phyloP scores from a whole-genome alignment of 2,329 filamentous ascomycete genomes.

The Orbilia brochopaga region DNA sequence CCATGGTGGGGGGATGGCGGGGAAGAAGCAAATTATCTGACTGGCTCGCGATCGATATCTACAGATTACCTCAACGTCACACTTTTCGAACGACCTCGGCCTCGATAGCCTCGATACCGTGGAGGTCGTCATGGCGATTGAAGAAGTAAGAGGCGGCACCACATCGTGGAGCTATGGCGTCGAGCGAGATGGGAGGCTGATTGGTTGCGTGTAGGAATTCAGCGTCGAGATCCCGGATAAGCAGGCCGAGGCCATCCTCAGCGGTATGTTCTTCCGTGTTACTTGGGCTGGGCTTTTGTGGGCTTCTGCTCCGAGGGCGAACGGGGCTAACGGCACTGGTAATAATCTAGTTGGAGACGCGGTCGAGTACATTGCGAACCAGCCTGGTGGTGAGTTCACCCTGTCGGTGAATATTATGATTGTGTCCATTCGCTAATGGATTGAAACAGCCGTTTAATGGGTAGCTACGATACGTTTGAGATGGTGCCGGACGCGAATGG shows the following conservation, averaged over 20 bases:
- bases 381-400: constrained; percentile 82
- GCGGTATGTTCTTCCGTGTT: constrained; percentile 69
- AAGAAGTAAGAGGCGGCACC: constrained; percentile 77
- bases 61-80: constrained; percentile 80
- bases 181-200: constrained; percentile 6
- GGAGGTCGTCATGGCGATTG: constrained; percentile 99
- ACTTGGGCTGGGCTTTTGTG: background rate
- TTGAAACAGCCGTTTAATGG: constrained; percentile 56
- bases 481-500: background rate
- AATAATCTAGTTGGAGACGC: constrained; percentile 84
- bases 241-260: constrained; percentile 92
- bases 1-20: background rate
- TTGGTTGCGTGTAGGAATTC: constrained; percentile 65
- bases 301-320: constrained; percentile 5
- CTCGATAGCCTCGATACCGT: constrained; percentile 97
- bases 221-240: constrained; percentile 98
- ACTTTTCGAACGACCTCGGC: constrained; percentile 97
- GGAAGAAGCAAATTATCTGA: constrained; percentile 6
- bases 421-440: constrained; percentile 51
- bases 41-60: background rate
- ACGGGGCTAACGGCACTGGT: constrained; percentile 52
- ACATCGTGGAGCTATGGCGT: background rate
- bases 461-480: background rate
- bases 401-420: constrained; percentile 36
- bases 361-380: constrained; percentile 88